Base-by-base conservation (phyloP, 805 yeast species). In the Cyberlindnera maritima region DNA sequence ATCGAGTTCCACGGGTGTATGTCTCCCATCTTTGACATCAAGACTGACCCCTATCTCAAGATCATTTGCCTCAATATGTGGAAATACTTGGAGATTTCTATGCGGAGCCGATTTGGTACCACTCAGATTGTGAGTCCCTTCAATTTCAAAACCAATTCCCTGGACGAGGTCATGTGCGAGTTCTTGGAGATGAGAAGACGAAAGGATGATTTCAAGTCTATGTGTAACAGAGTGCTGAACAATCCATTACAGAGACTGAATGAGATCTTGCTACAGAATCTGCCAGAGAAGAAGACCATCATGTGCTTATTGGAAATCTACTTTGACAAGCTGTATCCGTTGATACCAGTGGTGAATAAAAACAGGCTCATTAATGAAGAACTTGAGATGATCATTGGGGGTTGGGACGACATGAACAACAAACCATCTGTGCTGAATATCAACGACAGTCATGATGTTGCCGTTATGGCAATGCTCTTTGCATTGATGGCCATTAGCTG, bases 1-100 rank as follows among this genome's bases (percentile, higher is more conserved):
- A 61, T 73, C 21, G 67, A 69, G 50, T 71, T 71, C 53, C 74
- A 70, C 59, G 85, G 84, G 1, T 79, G 83, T 0, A 66, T 77
- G 36, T 60, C 81, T 0, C 73, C 80, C 75, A 51, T 74, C 2
- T 60, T 81, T 0, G 45, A 73, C 19, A 59, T 79, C 42, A 68
- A 70, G 43, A 75, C 68, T 48, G 86, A 81, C 59, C 65, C 61
- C 36, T 64, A 63, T 54, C 35, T 69, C 48, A 53, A 56, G 13
- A 60, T 67, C 3, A 45, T 70, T 15, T 69, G 65, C 81, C n/a
- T 51, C n/a, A 40, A 49, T 39, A 39, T 60, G 33, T 59, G 60
- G 59, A 48, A 46, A 18, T 34, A 39, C 6, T 26, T 56, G 19
- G 54, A 49, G 9, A 4, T 34, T 43, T 44, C 31, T 18, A 5